Evolutionary conservation across 169 alveolate genomes (phyloP), one percentile per base, ranked within the genome.

Genomic region (Eimeria sp.): DNA sequence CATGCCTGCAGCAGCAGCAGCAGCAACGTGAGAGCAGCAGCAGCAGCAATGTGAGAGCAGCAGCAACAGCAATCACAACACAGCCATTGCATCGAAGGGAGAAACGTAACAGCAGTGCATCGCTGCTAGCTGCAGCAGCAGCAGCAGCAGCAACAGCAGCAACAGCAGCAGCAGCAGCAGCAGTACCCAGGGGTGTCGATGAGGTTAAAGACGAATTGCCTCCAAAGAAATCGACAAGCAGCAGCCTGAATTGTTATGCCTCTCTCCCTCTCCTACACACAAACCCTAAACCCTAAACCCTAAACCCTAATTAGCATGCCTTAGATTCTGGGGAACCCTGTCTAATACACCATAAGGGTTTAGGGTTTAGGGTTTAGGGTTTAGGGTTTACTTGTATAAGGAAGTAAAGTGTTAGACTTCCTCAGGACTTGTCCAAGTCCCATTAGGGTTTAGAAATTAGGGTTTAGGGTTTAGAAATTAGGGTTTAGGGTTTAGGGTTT

Each of bases 201-300:
- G 70, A 84, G 89, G 45, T 63, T 65, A 58, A 95, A 16, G 18
- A 22, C 58, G 94, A 96, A 95, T 7, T 98, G 98, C 43, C 97
- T 95, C 99, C 99, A 99, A 80, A 96, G 98, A 94, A 99, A 98
- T 9, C 99, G 98, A 40, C 99, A 99, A 27, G 99, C 99, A 3
- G 99, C 99, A 22, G 99, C 98, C 82, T 99, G 98, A 65, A 99
- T 99, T n/a, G 99, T 99, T 83, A 99, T 99, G 49, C 99, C 99
- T 67, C 99, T 97, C 92, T 98, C 99, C 92, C 99, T 98, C 97
- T 99, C 99, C 94, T 94, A 84, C 20, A 40, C 30, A 80, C 65
- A 80, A 57, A 73, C 83, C 51, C 83, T n/a, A 73, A 45, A 78
- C 70, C 88, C 58, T 47, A 78, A 78, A 78, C 63, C 63, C 70